Evolutionary conservation across 2,329 filamentous ascomycete species (phyloP).

Genomic region (Pestalotiopsis sp.): DNA sequence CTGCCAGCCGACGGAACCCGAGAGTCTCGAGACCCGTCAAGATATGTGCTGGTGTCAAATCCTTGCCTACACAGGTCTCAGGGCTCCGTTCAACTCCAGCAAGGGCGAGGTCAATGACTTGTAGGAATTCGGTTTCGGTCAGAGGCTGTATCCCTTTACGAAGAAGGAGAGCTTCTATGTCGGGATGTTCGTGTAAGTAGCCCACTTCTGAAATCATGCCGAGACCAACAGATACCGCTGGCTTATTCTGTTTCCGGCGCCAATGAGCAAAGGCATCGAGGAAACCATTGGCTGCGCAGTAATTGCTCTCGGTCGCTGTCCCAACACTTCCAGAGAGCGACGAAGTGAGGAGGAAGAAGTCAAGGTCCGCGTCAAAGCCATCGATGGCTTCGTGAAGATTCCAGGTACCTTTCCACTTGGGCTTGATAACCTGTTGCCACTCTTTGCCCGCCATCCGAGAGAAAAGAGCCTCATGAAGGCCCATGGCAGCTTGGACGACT

Average conservation of each 20-base stretch:
- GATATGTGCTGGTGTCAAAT: too few species aligned
- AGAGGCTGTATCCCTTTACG: constrained; percentile 21
- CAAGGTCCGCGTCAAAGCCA: constrained; percentile 13
- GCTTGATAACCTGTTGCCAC: constrained; percentile 22
- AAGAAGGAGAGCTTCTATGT: constrained; percentile 18
- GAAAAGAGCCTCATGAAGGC: too few species aligned
- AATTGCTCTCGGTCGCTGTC: constrained; percentile 27
- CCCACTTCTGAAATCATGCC: constrained; percentile 25
- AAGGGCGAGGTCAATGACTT: constrained; percentile 23
- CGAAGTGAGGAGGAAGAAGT: constrained; percentile 25
- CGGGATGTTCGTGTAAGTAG: constrained; percentile 31
- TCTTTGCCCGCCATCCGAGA: not conserved
- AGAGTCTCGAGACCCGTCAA: too few species aligned
- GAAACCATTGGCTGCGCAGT: constrained; percentile 34
- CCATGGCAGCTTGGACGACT: too few species aligned
- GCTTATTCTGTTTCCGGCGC: constrained; percentile 23
- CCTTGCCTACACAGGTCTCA: too few species aligned
- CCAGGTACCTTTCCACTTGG: constrained; percentile 30
- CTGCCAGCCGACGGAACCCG: too few species aligned
- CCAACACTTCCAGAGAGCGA: constrained; percentile 24
- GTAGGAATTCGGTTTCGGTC: constrained; percentile 22
- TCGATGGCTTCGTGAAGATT: constrained; percentile 23
- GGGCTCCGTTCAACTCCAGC: constrained; percentile 19
- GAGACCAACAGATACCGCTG: constrained; percentile 23
- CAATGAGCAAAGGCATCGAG: constrained; percentile 28